Evolutionary conservation across 2,329 filamentous ascomycete genomes (phyloP).

Genomic region (Xylaria hypoxylon): DNA sequence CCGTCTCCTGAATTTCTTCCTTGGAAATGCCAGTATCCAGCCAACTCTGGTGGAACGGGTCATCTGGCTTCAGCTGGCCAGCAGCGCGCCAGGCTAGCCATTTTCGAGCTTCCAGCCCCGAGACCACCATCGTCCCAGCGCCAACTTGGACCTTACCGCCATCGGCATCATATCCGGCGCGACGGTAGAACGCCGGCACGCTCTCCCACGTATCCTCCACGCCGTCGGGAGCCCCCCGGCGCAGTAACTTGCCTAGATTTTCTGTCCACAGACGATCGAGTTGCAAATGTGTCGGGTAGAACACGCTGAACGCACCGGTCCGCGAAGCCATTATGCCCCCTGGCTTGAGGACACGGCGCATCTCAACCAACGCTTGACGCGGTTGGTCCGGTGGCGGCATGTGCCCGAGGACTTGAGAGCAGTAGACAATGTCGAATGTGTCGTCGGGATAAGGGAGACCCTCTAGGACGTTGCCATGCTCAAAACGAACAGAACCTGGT

Average conservation of each 20-base stretch:
- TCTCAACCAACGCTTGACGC: constrained; percentile 53
- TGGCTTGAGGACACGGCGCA: constrained; percentile 57
- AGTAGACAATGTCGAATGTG: constrained; percentile 58
- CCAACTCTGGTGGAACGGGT: constrained; percentile 53
- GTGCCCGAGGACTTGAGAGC: constrained; percentile 58
- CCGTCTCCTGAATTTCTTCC: constrained; percentile 52
- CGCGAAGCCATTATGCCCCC: constrained; percentile 57
- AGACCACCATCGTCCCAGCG: constrained; percentile 47
- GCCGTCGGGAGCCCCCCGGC: constrained; percentile 37
- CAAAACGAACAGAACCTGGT: constrained; percentile 47
- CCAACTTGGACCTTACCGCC: constrained; percentile 47
- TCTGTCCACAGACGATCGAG: constrained; percentile 50
- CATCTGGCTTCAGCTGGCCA: constrained; percentile 47
- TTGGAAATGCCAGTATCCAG: constrained; percentile 51
- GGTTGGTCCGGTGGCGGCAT: constrained; percentile 50
- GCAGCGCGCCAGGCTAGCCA: constrained; percentile 47
- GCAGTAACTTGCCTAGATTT: constrained; percentile 43
- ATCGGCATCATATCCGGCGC: constrained; percentile 49
- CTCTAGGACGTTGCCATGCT: constrained; percentile 52
- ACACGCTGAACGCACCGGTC: constrained; percentile 48
- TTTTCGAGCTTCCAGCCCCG: constrained; percentile 45
- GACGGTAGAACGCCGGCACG: constrained; percentile 51
- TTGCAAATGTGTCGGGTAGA: constrained; percentile 48
- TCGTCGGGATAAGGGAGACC: constrained; percentile 55
- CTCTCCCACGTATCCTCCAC: constrained; percentile 39